Percentiles rank a stretch among this genome's conserved stretches.
Evolutionary conservation across 2,329 filamentous ascomycete species (phyloP).

Genomic region (Aspergillus clavatus): DNA sequence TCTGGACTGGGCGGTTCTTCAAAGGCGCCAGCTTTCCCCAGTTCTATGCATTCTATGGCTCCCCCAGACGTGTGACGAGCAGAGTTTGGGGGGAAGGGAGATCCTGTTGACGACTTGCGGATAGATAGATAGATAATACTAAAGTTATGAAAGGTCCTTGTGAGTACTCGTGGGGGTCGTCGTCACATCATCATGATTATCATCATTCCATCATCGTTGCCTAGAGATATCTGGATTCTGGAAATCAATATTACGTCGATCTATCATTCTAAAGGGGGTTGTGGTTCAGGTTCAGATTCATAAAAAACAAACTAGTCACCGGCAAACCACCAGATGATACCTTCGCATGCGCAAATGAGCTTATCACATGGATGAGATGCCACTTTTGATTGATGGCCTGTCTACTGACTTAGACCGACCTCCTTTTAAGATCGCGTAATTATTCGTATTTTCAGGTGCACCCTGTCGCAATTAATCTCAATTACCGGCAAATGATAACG

Average conservation of each 20-base stretch:
- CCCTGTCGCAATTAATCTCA: background rate
- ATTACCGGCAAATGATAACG: background rate
- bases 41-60: constrained; percentile 16
- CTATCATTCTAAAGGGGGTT: too few species aligned
- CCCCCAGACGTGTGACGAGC: background rate
- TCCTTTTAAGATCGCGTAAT: constrained; percentile 11
- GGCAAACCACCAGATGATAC: constrained; percentile 1
- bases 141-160: too few species aligned
- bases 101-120: too few species aligned
- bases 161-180: background rate
- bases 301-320: too few species aligned
- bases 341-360: background rate
- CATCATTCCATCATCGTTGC: constrained; percentile 5
- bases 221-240: background rate
- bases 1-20: constrained; percentile 17
- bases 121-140: too few species aligned
- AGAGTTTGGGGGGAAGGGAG: background rate
- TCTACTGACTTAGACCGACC: too few species aligned
- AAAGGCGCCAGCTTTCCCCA: constrained; percentile 14
- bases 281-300: too few species aligned
- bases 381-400: background rate
- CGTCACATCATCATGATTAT: constrained; percentile 4
- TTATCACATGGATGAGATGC: background rate
- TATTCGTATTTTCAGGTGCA: background rate
- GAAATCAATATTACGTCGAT: too few species aligned